Percentiles rank a stretch among this genome's conserved stretches.
These are phyloP conservation scores for Sclerotiophoma versabilis DNA, from an alignment of 2,329 filamentous ascomycete genomes.

Conservation along the genomic window DNA sequence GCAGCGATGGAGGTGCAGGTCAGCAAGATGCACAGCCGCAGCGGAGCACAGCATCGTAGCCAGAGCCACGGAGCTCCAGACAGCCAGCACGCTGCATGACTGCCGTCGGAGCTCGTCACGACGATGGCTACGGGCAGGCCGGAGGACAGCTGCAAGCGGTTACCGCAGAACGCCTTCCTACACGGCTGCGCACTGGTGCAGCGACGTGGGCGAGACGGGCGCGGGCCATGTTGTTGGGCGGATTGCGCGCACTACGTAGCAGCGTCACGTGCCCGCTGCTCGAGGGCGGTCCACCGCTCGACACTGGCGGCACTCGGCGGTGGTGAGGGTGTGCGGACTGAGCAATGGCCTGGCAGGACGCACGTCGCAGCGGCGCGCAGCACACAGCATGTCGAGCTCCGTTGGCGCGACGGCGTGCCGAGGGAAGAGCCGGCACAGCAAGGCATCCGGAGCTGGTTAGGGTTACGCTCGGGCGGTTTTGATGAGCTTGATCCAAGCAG, in stretches of 20 bases:
- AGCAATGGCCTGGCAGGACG: background rate
- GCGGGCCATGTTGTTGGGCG: conserved; percentile 11
- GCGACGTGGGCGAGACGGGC: conserved; percentile 2
- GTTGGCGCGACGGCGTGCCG: conserved; percentile 10
- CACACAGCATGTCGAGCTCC: background rate
- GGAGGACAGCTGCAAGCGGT: background rate
- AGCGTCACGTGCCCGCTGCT: background rate
- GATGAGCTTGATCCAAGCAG: conserved; percentile 7
- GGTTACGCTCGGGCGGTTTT: conserved; percentile 6
- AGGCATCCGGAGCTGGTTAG: conserved; percentile 2
- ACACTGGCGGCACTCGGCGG: background rate
- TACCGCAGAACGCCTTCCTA: background rate
- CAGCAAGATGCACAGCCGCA: no score
- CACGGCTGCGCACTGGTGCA: conserved; percentile 4
- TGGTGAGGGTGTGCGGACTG: background rate
- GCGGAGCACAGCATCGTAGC: no score
- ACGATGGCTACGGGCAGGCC: no score
- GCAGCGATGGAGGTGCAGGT: no score
- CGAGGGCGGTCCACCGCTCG: background rate
- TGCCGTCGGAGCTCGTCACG: background rate
- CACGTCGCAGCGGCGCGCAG: background rate
- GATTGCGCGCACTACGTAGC: conserved; percentile 13
- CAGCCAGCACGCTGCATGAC: no score
- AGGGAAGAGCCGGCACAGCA: background rate
- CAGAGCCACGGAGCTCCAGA: no score